phyloP scores from a whole-genome alignment of 805 yeast genomes.

The Gaillardinia entomophila region DNA sequence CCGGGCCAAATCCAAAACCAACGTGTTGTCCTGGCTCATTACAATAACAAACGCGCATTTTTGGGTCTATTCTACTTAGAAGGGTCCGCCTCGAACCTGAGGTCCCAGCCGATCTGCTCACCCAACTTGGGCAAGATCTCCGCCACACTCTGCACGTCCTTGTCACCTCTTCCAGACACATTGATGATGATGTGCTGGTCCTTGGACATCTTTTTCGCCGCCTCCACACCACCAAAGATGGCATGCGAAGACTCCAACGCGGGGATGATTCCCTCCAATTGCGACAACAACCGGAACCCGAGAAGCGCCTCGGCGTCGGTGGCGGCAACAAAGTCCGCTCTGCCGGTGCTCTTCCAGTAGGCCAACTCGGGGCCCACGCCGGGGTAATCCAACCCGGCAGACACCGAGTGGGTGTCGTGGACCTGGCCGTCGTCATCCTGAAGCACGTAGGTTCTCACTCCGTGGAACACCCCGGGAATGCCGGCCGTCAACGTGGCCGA shows the following conservation, averaged over 20 bases:
- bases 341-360: conserved; percentile 87
- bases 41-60: no score
- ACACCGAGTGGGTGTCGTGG: conserved; percentile 94
- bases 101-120: conserved; percentile 91
- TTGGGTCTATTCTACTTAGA: no score
- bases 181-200: conserved; percentile 83
- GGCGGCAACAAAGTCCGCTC: conserved; percentile 87
- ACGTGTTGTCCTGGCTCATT: no score
- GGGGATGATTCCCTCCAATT: conserved; percentile 96
- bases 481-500: conserved; percentile 96
- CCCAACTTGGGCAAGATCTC: conserved; percentile 88
- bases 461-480: conserved; percentile 95
- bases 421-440: conserved; percentile 94
- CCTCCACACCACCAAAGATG: conserved; percentile 79
- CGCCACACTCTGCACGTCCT: conserved; percentile 97
- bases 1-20: conserved; percentile 23
- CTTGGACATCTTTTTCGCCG: conserved; percentile 74
- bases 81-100: conserved; percentile 68
- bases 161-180: conserved; percentile 98
- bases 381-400: conserved; percentile 98
- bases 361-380: conserved; percentile 99
- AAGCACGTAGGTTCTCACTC: conserved; percentile 89
- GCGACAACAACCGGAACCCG: conserved; percentile 85
- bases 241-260: conserved; percentile 98
- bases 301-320: conserved; percentile 92